Evolutionary conservation across 352 stramenopile genomes (phyloP), one percentile per base, ranked within the genome.

Genomic region (Globisporangium nagaii): DNA sequence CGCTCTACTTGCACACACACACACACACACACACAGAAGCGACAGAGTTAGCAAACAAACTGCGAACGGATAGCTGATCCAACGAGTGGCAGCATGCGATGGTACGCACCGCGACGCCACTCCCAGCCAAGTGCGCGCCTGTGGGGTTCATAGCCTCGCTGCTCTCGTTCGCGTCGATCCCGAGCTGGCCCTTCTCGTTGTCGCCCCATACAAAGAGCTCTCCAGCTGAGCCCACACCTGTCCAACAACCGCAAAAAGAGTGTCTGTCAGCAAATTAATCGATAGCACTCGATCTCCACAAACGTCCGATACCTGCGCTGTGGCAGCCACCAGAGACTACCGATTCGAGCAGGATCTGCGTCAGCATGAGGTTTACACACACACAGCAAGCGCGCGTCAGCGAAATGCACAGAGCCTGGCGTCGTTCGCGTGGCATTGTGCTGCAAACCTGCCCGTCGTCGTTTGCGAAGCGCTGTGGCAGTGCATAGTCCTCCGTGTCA

Each of bases 141-240:
- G 28, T 28, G 4, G 36, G 47, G 1, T 11, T 51, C 27, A 49
- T 32, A 1, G 27, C 24, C 37, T 62, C 40, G 32, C 24, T 17
- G 12, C 31, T 28, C 25, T 56, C 22, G 6, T 39, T 41, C 9
- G 35, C 35, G 22, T 53, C 42, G 20, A 48, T 20, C 36, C 66
- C 71, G 11, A 91, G 55, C 41, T 92, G 84, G 1, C 53, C 43
- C 37, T 71, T 74, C 31, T 80, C 80, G 52, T 88, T 71, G 7
- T 79, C 76, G 3, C 84, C 84, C 84, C 84, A 94, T 0, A 87
- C 40, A 37, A 79, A 94, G 2, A 94, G 62, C 27, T 56, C 20
- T 4, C 74, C 67, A 32, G 60, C 53, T 0, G 30, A 27, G 40
- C 37, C 19, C 1, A 70, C 52, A 41, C 68, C 77, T 84, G 27